These are phyloP conservation scores for Candida montana DNA, from an alignment of 805 yeast genomes.

Conservation along the genomic window DNA sequence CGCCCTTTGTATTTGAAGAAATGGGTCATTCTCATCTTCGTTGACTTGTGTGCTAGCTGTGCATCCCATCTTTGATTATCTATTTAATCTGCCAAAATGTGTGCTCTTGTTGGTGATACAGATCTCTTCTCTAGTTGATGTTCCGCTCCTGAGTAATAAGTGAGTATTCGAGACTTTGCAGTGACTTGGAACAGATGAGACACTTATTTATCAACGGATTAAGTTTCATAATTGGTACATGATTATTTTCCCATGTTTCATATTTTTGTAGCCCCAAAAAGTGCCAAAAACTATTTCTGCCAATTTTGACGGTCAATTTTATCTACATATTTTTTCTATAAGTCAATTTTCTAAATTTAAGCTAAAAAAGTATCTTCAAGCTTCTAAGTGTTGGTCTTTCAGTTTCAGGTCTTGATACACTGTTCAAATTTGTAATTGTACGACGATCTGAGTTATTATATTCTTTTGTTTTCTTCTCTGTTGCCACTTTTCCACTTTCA, in stretches of 20 bases:
- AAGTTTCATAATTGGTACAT: neutral
- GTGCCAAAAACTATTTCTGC: neutral
- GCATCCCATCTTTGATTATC: slow-evolving; percentile 58
- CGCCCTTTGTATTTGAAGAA: slow-evolving; percentile 45
- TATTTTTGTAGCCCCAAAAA: slow-evolving; percentile 11
- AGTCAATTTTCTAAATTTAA: slow-evolving; percentile 1
- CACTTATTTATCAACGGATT: too few relatives aligned
- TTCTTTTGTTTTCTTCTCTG: neutral
- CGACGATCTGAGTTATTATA: too few relatives aligned
- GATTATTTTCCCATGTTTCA: slow-evolving; percentile 2
- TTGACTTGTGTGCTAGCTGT: slow-evolving; percentile 44
- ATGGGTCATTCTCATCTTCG: slow-evolving; percentile 43
- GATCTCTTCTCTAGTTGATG: too few relatives aligned
- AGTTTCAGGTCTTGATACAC: neutral
- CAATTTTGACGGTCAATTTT: neutral
- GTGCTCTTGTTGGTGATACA: too few relatives aligned
- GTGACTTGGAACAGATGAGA: too few relatives aligned
- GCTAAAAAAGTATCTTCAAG: slow-evolving; percentile 7
- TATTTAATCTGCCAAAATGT: too few relatives aligned
- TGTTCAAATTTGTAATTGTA: too few relatives aligned
- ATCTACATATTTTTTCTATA: neutral
- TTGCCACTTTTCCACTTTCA: slow-evolving; percentile 8
- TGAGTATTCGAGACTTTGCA: too few relatives aligned
- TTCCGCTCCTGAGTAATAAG: too few relatives aligned
- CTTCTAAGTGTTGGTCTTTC: slow-evolving; percentile 5